These are phyloP conservation scores for Talaromyces pinophilus DNA, from an alignment of 2,329 filamentous ascomycete genomes.

Conservation along the genomic window DNA sequence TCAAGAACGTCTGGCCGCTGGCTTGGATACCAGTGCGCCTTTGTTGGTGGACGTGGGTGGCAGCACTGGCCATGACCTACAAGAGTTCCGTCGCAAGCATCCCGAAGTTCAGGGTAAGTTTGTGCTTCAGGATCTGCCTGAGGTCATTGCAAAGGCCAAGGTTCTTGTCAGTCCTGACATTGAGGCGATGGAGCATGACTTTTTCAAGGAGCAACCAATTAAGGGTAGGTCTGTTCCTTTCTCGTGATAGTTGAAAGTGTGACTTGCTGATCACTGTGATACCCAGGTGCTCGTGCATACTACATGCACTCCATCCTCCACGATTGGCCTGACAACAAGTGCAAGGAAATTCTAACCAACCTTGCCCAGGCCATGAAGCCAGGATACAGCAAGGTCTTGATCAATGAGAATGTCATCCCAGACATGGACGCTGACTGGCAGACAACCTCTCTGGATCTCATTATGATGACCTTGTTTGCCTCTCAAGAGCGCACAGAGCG, in stretches of 20 bases:
- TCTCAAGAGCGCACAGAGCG: slow-evolving; percentile 22
- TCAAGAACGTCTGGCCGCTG: slow-evolving; percentile 27
- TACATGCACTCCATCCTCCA: slow-evolving; percentile 41
- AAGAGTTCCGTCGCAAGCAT: slow-evolving; percentile 41
- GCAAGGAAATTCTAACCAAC: slow-evolving; percentile 36
- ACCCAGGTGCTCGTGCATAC: slow-evolving; percentile 40
- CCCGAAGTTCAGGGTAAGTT: slow-evolving; percentile 45
- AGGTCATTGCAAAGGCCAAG: slow-evolving; percentile 37
- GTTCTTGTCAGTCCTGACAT: slow-evolving; percentile 26
- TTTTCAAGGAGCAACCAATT: slow-evolving; percentile 50
- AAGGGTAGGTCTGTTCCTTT: slow-evolving; percentile 36
- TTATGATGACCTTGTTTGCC: slow-evolving; percentile 22
- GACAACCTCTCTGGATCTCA: slow-evolving; percentile 34
- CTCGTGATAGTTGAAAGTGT: neutral
- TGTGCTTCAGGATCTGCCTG: slow-evolving; percentile 53
- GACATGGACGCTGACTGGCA: slow-evolving; percentile 38
- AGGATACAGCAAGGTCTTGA: slow-evolving; percentile 36
- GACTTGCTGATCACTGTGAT: neutral
- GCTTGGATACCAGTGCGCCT: slow-evolving; percentile 24
- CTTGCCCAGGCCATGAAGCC: slow-evolving; percentile 29
- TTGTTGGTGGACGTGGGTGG: slow-evolving; percentile 31
- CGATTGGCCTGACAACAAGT: slow-evolving; percentile 39
- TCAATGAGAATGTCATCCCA: slow-evolving; percentile 37
- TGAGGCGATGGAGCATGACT: slow-evolving; percentile 47
- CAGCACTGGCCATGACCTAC: slow-evolving; percentile 28